phyloP scores from a whole-genome alignment of 495 filamentous ascomycete species.

The Penicillium simplicissimum region DNA sequence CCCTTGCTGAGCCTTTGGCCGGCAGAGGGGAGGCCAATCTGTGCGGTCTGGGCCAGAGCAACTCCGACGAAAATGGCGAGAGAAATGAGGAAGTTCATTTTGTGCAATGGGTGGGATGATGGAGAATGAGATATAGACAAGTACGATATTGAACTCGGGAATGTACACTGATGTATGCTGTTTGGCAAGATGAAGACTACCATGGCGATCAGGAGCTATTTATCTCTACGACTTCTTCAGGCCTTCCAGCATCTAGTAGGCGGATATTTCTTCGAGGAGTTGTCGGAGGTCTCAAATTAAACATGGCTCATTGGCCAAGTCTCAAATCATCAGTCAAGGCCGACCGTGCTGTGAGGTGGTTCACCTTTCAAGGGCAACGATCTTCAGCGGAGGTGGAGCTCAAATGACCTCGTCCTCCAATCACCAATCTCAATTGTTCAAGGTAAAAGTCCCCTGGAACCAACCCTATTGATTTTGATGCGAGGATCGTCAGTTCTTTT shows the following conservation, averaged over 20 bases:
- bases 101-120: slow-evolving; percentile 5
- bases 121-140: slow-evolving; percentile 3
- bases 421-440: neutral
- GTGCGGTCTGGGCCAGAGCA: slow-evolving; percentile 66
- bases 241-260: neutral
- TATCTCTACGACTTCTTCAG: slow-evolving; percentile 1
- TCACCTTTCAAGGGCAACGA: slow-evolving; percentile 3
- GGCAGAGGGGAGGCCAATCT: slow-evolving; percentile 62
- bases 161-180: neutral
- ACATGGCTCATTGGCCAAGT: slow-evolving; percentile 24
- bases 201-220: slow-evolving; percentile 6
- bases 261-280: neutral
- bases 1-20: slow-evolving; percentile 23
- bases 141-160: neutral
- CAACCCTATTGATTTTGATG: slow-evolving; percentile 4
- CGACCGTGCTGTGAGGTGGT: slow-evolving; percentile 16
- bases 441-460: neutral
- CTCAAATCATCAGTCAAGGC: slow-evolving; percentile 10
- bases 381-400: slow-evolving; percentile 10
- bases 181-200: neutral
- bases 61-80: slow-evolving; percentile 25
- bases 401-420: neutral
- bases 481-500: slow-evolving; percentile 3
- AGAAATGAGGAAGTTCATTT: slow-evolving; percentile 30
- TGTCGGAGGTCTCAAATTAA: slow-evolving; percentile 8